Percentiles rank a stretch among this genome's conserved stretches.
Conservation (phyloP, 1,284 basidiomycete species). For the Baeospora myosura region DNA sequence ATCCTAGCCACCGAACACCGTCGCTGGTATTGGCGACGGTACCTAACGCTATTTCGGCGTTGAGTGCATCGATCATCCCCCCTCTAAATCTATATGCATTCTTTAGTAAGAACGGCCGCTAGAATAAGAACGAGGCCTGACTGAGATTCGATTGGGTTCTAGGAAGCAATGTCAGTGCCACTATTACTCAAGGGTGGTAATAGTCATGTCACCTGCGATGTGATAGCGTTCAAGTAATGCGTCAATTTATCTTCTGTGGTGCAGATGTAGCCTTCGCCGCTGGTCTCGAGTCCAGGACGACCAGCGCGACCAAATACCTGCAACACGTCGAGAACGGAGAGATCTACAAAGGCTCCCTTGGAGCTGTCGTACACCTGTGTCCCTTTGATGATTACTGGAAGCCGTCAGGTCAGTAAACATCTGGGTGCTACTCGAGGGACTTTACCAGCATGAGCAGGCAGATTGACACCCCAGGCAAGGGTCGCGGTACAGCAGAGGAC, state of each 20-base stretch:
- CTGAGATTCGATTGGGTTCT: slow-evolving; percentile 96
- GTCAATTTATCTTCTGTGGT: slow-evolving; percentile 89
- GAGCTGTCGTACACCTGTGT: slow-evolving; percentile 93
- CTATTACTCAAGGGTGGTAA: slow-evolving; percentile 8
- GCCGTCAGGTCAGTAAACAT: neutral
- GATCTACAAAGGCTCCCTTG: slow-evolving; percentile 85
- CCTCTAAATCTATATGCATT: slow-evolving; percentile 59
- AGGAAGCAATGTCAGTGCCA: slow-evolving; percentile 7
- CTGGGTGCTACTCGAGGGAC: slow-evolving; percentile 8
- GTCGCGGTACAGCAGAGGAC: slow-evolving; percentile 98
- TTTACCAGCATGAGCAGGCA: slow-evolving; percentile 93
- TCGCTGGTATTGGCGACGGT: slow-evolving; percentile 87
- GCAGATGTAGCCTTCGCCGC: slow-evolving; percentile 96
- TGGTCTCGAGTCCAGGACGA: slow-evolving; percentile 90
- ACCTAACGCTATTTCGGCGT: slow-evolving; percentile 93
- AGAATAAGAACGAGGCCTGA: slow-evolving; percentile 29
- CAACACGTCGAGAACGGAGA: slow-evolving; percentile 92
- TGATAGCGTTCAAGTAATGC: slow-evolving; percentile 88
- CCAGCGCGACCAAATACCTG: slow-evolving; percentile 98
- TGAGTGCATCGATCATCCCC: slow-evolving; percentile 88
- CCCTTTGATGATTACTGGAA: slow-evolving; percentile 89
- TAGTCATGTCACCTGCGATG: slow-evolving; percentile 58
- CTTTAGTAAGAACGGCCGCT: slow-evolving; percentile 10
- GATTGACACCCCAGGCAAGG: slow-evolving; percentile 98
- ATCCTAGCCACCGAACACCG: slow-evolving; percentile 93